A percentile compares a stretch with the other conserved stretches of the same genome.
Conservation (phyloP, 345 rosid species). For the Carallia pectinifolia region DNA sequence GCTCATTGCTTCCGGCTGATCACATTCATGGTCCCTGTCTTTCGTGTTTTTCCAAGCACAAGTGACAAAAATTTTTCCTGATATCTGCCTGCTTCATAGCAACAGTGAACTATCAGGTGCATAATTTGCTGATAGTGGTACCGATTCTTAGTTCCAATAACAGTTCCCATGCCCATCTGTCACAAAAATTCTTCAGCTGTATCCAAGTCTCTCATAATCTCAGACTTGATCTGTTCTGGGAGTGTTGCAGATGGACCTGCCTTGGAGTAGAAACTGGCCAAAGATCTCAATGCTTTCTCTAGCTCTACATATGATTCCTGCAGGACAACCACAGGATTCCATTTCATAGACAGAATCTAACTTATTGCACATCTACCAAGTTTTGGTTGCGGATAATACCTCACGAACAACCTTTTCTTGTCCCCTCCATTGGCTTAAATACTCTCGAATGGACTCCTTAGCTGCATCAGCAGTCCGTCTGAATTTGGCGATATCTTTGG, state of each 20-base stretch:
- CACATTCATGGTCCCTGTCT: too few species aligned
- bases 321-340: slow-evolving; percentile 6
- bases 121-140: too few species aligned
- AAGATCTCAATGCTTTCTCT: slow-evolving; percentile 70
- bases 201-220: slow-evolving; percentile 53
- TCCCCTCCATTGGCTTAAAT: slow-evolving; percentile 80
- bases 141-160: too few species aligned
- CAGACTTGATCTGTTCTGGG: slow-evolving; percentile 66
- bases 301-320: slow-evolving; percentile 82
- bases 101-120: too few species aligned
- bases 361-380: too few species aligned
- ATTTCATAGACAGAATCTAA: background rate
- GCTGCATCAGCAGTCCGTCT: slow-evolving; percentile 90
- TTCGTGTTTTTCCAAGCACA: too few species aligned
- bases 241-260: slow-evolving; percentile 86
- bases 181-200: slow-evolving; percentile 71
- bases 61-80: too few species aligned
- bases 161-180: background rate
- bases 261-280: slow-evolving; percentile 76
- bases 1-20: too few species aligned
- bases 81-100: too few species aligned
- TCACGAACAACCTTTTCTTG: slow-evolving; percentile 47
- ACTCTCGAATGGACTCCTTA: slow-evolving; percentile 79
- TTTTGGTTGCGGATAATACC: slow-evolving; percentile 29
- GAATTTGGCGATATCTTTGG: slow-evolving; percentile 63